Percentiles rank a stretch among this genome's conserved stretches.
phyloP scores from a whole-genome alignment of 164 flowering plant genomes.

The Magnolia sinica region DNA sequence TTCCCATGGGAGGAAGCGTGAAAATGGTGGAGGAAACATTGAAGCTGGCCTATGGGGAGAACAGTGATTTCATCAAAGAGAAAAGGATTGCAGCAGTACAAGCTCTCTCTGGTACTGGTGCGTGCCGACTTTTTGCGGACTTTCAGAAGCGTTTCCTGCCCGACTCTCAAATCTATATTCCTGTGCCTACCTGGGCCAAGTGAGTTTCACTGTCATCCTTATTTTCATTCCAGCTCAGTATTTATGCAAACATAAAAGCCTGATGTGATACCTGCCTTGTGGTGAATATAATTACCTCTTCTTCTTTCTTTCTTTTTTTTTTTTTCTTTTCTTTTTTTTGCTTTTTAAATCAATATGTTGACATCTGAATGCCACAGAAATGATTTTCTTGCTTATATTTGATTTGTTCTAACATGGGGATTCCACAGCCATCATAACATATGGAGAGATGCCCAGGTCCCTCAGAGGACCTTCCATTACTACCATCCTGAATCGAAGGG shows the following conservation, averaged over 20 bases:
- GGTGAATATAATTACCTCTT: background rate
- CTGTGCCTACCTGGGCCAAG: constrained; percentile 97
- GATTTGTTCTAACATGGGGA: constrained; percentile 10
- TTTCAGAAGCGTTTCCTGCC: constrained; percentile 90
- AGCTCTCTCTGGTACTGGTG: constrained; percentile 96
- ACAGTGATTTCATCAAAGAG: constrained; percentile 75
- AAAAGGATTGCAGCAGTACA: constrained; percentile 87
- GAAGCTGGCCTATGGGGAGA: constrained; percentile 93
- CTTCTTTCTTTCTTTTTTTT: too few species aligned
- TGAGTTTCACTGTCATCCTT: constrained; percentile 26
- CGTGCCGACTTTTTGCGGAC: constrained; percentile 93
- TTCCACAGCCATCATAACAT: constrained; percentile 83
- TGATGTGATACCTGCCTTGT: too few species aligned
- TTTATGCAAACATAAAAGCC: too few species aligned
- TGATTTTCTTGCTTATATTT: background rate
- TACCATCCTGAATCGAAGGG: constrained; percentile 84
- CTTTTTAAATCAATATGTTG: background rate
- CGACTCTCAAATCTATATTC: constrained; percentile 88
- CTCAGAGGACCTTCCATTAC: constrained; percentile 77
- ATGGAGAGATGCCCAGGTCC: constrained; percentile 95
- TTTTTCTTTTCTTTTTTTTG: background rate
- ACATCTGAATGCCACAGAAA: background rate
- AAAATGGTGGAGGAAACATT: constrained; percentile 82
- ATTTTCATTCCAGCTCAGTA: background rate
- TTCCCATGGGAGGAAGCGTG: constrained; percentile 96